Evolutionary conservation across 441 rosid genomes (phyloP).

Genomic region (Populus hybrid): DNA sequence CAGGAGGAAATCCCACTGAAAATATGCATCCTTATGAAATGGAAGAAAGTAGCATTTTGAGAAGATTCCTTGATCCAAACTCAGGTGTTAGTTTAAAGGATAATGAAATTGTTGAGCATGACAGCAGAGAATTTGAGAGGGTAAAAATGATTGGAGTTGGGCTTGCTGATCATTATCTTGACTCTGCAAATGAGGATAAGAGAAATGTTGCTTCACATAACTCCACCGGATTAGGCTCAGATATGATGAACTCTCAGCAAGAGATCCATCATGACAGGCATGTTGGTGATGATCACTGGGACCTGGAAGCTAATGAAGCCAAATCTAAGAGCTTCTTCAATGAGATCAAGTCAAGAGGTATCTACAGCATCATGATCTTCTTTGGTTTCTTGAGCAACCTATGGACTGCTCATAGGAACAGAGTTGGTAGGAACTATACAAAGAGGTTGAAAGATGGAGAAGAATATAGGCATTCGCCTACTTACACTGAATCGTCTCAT

Average conservation of each 20-base stretch:
- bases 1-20: slow-evolving; percentile 37
- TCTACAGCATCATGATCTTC: slow-evolving; percentile 23
- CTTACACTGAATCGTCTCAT: slow-evolving; percentile 19
- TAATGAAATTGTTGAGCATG: slow-evolving; percentile 35
- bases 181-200: slow-evolving; percentile 20
- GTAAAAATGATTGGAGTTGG: slow-evolving; percentile 26
- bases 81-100: slow-evolving; percentile 33
- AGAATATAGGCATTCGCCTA: slow-evolving; percentile 35
- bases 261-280: slow-evolving; percentile 25
- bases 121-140: slow-evolving; percentile 24
- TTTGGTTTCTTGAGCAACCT: slow-evolving; percentile 31
- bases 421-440: slow-evolving; percentile 29
- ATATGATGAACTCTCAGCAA: slow-evolving; percentile 25
- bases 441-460: slow-evolving; percentile 65
- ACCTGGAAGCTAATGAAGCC: slow-evolving; percentile 50
- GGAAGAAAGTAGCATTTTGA: slow-evolving; percentile 38
- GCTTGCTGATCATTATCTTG: slow-evolving; percentile 17
- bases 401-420: slow-evolving; percentile 28
- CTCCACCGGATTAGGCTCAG: slow-evolving; percentile 25
- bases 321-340: slow-evolving; percentile 30
- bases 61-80: slow-evolving; percentile 50
- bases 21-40: slow-evolving; percentile 8
- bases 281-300: slow-evolving; percentile 34
- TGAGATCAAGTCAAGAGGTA: slow-evolving; percentile 28
- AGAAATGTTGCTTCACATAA: slow-evolving; percentile 29